Conservation (phyloP, 768 basidiomycete genomes). For the Calvatia gigantea region DNA sequence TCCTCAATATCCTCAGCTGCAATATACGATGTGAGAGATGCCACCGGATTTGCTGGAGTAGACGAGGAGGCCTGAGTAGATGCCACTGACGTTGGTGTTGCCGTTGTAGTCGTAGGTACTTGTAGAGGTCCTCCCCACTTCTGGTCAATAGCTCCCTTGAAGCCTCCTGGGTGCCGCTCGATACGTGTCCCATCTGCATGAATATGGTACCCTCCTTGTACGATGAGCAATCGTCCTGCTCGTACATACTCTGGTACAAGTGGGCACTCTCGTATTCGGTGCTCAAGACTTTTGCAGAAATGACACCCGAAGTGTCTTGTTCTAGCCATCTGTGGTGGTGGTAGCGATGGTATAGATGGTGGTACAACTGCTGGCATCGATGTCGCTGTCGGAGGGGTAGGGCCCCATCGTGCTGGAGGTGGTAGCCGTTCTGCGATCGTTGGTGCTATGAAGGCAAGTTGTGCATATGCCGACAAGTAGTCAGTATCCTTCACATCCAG, state of each 20-base stretch:
- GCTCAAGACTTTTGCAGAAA: neutral
- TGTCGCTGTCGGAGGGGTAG: no score
- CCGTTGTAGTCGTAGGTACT: neutral
- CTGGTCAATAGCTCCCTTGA: conserved; percentile 4
- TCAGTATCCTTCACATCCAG: neutral
- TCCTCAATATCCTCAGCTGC: neutral
- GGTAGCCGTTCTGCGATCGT: neutral
- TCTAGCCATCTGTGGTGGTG: neutral
- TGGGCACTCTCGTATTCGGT: neutral
- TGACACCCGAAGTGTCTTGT: neutral
- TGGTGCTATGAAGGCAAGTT: neutral
- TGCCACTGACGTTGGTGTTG: neutral
- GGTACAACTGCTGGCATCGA: neutral
- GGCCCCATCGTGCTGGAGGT: neutral
- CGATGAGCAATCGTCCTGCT: neutral
- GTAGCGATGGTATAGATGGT: neutral
- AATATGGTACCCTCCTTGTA: neutral
- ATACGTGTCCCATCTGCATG: neutral
- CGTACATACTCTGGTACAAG: neutral
- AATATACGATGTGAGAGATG: neutral
- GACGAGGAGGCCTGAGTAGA: neutral
- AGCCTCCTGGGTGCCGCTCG: neutral
- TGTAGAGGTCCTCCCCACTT: neutral
- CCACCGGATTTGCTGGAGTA: neutral
- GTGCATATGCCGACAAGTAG: neutral